These are phyloP conservation scores for Agrostemma githago DNA, from an alignment of 148 eudicot genomes.

Conservation along the genomic window DNA sequence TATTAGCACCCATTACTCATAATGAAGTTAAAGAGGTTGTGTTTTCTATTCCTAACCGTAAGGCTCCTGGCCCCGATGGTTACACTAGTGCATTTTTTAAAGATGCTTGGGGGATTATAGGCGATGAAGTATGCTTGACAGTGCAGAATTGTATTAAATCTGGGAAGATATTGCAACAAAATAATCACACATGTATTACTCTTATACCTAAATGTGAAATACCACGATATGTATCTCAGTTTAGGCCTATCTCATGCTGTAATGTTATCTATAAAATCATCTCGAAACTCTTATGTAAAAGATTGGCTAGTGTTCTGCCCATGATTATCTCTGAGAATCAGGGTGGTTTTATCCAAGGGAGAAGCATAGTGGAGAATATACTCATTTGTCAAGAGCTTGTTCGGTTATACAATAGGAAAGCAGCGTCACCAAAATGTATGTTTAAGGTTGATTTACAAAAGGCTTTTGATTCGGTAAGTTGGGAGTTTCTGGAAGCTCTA, in stretches of 20 bases:
- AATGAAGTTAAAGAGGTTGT: neutral
- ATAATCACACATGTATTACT: neutral
- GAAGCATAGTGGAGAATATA: neutral
- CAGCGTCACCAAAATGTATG: too few relatives aligned
- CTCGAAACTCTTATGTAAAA: neutral
- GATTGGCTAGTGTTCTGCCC: neutral
- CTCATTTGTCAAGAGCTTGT: neutral
- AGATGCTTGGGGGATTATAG: neutral
- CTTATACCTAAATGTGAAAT: neutral
- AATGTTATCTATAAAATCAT: neutral
- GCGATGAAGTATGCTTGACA: neutral
- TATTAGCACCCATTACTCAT: neutral
- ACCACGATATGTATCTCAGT: neutral
- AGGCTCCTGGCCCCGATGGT: neutral
- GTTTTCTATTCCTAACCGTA: neutral
- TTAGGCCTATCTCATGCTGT: neutral
- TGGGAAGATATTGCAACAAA: neutral
- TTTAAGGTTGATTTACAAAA: neutral
- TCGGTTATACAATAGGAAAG: neutral
- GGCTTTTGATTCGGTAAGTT: neutral
- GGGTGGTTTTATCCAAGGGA: neutral
- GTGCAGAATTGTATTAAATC: neutral
- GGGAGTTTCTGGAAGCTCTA: too few relatives aligned
- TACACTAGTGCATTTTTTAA: neutral
- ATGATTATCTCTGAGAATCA: neutral